Evolutionary conservation across 1,284 basidiomycete genomes (phyloP), one percentile per base, ranked within the genome.

Genomic region (Porodaedalea pini): DNA sequence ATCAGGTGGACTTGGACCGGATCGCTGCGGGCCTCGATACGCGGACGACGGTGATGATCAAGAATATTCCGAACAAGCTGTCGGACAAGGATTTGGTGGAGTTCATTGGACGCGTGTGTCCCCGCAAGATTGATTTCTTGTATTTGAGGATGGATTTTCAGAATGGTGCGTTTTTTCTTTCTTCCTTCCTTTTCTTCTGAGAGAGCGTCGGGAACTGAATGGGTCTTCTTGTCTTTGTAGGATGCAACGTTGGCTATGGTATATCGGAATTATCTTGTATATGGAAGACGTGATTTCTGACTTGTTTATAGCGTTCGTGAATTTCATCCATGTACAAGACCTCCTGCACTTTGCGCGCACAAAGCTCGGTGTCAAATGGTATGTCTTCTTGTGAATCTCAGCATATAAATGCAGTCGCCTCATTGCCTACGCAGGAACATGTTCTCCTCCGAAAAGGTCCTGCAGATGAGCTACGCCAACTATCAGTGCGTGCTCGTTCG

Each of bases 41-140:
- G 32, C 77, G 91, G 39, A 92, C 90, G 21, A 92, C 90, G 10
- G 82, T 90, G 49, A 92, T 92, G 90, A 85, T 90, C 62, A 90
- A 92, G 73, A 94, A 94, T 66, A 88, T 94, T 44, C 90, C 90
- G 1, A 93, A 92, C 71, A 92, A 92, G 72, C 89, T 93, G 87
- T 86, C 78, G 55, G 87, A 91, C 69, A 78, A 75, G 65, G 88
- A 92, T 63, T 70, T 93, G 62, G 76, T 86, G 64, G 70, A 70
- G 39, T 91, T 83, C 67, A 90, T 92, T 62, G 78, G 74, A 39
- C 78, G 79, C 57, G 86, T 90, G 21, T 83, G 84, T 65, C 80
- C 81, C 19, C 75, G 85, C 51, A 78, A 76, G 58, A 86, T 90
- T 60, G 91, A 93, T 70, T 93, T 94, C 68, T 74, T 94, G 62